These are phyloP conservation scores for Penicillium sp. DNA, from an alignment of 2,329 filamentous ascomycete species.

Conservation along the genomic window DNA sequence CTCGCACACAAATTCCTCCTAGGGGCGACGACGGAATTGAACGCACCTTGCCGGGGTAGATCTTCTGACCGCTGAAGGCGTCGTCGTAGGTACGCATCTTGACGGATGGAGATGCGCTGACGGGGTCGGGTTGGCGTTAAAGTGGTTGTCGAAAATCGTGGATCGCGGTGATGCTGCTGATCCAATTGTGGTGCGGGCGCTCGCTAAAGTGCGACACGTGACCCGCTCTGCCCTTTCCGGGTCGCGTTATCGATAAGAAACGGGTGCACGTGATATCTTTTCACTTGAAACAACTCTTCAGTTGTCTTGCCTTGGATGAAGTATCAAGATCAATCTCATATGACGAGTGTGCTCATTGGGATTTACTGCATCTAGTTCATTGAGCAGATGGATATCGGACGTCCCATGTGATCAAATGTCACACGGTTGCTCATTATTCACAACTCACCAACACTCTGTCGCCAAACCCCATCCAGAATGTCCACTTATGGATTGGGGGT, in stretches of 20 bases:
- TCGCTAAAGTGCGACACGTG: constrained; percentile 50
- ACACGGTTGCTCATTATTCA: too few relatives aligned
- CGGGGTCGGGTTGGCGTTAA: constrained; percentile 45
- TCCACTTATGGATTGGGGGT: too few relatives aligned
- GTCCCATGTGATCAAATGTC: too few relatives aligned
- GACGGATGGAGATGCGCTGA: constrained; percentile 52
- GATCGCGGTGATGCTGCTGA: constrained; percentile 38
- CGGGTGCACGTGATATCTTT: constrained; percentile 3
- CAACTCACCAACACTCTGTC: too few relatives aligned
- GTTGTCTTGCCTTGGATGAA: neutral
- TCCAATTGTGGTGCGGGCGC: constrained; percentile 46
- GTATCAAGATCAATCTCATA: too few relatives aligned
- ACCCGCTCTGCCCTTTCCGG: constrained; percentile 41
- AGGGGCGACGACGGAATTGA: constrained; percentile 21
- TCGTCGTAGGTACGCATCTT: constrained; percentile 79
- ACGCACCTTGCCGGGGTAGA: constrained; percentile 78
- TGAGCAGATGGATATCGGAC: too few relatives aligned
- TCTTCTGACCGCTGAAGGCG: constrained; percentile 74
- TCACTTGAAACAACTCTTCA: neutral
- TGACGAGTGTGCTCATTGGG: too few relatives aligned
- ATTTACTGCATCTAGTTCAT: too few relatives aligned
- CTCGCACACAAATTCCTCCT: constrained; percentile 19
- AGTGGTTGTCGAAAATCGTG: constrained; percentile 46
- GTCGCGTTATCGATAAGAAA: constrained; percentile 9
- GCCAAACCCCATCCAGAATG: too few relatives aligned